Conservation (phyloP, 768 basidiomycete genomes). For the Galerina sulciceps region DNA sequence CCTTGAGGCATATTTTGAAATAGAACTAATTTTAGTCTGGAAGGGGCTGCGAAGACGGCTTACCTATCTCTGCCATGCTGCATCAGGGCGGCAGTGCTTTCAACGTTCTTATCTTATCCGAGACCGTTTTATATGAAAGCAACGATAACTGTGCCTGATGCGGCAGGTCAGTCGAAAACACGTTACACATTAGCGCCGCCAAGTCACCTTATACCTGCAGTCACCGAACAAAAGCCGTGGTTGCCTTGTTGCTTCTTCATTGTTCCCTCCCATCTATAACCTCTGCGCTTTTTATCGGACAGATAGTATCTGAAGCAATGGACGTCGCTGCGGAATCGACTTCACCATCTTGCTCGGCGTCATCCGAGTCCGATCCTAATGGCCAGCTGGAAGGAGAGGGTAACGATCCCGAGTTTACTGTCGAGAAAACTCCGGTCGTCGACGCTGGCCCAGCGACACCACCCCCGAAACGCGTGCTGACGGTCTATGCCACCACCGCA, state of each 20-base stretch:
- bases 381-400: background rate
- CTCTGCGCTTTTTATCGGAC: slow-evolving; percentile 4
- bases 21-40: background rate
- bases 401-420: background rate
- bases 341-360: background rate
- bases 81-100: slow-evolving; percentile 22
- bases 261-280: slow-evolving; percentile 13
- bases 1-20: background rate
- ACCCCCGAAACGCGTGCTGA: background rate
- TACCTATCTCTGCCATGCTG: slow-evolving; percentile 24
- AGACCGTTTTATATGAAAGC: slow-evolving; percentile 13
- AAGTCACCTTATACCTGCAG: slow-evolving; percentile 12
- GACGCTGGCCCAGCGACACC: slow-evolving; percentile 8
- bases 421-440: background rate
- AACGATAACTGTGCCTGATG: slow-evolving; percentile 21
- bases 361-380: background rate
- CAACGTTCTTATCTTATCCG: slow-evolving; percentile 6
- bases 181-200: slow-evolving; percentile 17
- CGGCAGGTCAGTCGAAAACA: slow-evolving; percentile 9
- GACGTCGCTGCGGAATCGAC: background rate
- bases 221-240: slow-evolving; percentile 15
- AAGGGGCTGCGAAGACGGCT: slow-evolving; percentile 18
- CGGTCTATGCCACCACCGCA: slow-evolving; percentile 22
- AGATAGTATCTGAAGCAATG: slow-evolving; percentile 2
- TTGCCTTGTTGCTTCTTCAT: slow-evolving; percentile 4